Percentiles rank a stretch among this genome's conserved stretches.
These are phyloP conservation scores for Ruellia speciosa DNA, from an alignment of 305 asterid species.

Conservation along the genomic window DNA sequence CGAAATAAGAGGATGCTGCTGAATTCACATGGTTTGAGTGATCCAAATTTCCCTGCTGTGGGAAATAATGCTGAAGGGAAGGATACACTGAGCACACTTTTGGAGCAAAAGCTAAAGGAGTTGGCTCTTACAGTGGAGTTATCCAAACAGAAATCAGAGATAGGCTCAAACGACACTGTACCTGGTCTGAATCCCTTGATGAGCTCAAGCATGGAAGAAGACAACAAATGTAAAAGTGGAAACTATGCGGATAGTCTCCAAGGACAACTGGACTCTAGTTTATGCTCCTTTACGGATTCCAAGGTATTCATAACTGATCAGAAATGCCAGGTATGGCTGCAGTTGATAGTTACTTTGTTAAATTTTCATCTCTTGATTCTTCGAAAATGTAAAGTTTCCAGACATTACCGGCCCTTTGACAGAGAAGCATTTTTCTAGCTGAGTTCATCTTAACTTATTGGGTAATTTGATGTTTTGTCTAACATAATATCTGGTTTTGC, in stretches of 20 bases:
- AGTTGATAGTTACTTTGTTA: background rate
- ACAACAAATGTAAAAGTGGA: slow-evolving; percentile 18
- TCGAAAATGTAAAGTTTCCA: background rate
- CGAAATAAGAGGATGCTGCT: slow-evolving; percentile 30
- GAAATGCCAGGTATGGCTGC: slow-evolving; percentile 31
- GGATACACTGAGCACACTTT: slow-evolving; percentile 39
- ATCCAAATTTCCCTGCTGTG: slow-evolving; percentile 24
- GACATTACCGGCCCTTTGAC: background rate
- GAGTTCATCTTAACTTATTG: too few species aligned
- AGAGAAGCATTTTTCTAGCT: too few species aligned
- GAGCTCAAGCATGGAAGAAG: slow-evolving; percentile 26
- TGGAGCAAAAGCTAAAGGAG: slow-evolving; percentile 54
- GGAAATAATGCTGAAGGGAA: slow-evolving; percentile 32
- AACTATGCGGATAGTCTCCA: slow-evolving; percentile 21
- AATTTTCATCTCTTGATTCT: slow-evolving; percentile 9
- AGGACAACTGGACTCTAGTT: slow-evolving; percentile 25
- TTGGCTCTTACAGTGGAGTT: slow-evolving; percentile 34
- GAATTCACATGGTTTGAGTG: slow-evolving; percentile 27
- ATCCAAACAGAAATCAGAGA: slow-evolving; percentile 28
- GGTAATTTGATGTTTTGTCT: too few species aligned
- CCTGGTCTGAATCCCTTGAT: slow-evolving; percentile 21
- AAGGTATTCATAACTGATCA: slow-evolving; percentile 23
- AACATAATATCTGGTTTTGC: too few species aligned
- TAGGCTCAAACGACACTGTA: slow-evolving; percentile 16
- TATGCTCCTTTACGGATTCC: slow-evolving; percentile 26